These are phyloP conservation scores for Zostera marina DNA, from an alignment of 116 monocot species.

Conservation along the genomic window DNA sequence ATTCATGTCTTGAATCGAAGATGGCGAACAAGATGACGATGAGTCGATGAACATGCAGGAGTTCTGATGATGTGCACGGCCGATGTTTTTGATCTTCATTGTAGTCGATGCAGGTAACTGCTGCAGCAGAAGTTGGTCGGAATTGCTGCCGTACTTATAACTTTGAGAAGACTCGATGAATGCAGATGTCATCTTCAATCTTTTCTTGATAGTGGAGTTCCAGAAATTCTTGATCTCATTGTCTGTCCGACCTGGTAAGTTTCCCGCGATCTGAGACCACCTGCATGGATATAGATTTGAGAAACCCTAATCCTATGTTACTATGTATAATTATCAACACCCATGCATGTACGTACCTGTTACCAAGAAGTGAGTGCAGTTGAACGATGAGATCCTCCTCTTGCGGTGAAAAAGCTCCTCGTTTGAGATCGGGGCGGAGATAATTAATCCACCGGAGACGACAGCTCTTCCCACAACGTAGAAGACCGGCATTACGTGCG, in stretches of 20 bases:
- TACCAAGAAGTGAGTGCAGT: conserved; percentile 82
- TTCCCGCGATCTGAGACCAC: conserved; percentile 83
- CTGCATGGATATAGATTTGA: no score
- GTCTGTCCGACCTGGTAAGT: conserved; percentile 69
- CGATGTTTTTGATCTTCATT: neutral
- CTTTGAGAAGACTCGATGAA: conserved; percentile 6
- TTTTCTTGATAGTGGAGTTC: conserved; percentile 94
- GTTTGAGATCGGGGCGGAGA: conserved; percentile 75
- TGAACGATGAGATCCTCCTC: conserved; percentile 79
- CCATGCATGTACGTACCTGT: conserved; percentile 55
- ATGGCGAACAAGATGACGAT: conserved; percentile 2
- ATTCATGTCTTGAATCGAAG: conserved; percentile 2
- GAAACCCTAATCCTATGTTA: no score
- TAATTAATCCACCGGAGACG: conserved; percentile 94
- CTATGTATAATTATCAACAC: no score
- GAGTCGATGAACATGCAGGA: neutral
- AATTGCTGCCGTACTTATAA: conserved; percentile 10
- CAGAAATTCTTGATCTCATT: conserved; percentile 95
- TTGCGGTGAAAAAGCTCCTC: conserved; percentile 76
- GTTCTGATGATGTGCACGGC: no score
- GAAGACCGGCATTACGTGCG: conserved; percentile 70
- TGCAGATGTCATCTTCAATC: conserved; percentile 25
- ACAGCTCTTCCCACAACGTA: conserved; percentile 87
- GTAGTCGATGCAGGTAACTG: neutral
- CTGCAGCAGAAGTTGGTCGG: neutral